These are phyloP conservation scores for Leccinum fallax DNA, from an alignment of 1,284 basidiomycete species.

Conservation along the genomic window DNA sequence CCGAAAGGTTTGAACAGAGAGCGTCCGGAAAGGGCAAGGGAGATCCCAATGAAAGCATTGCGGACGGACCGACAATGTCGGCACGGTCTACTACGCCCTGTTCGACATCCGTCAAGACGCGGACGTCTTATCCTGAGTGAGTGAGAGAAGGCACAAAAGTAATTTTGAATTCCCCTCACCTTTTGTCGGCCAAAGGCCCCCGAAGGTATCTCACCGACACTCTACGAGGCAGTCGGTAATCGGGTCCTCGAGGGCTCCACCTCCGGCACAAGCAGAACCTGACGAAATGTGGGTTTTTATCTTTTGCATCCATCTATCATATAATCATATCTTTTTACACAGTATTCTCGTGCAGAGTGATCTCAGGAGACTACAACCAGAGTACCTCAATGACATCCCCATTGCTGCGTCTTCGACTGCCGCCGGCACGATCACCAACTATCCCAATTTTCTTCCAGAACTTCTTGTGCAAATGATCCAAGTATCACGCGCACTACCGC, in stretches of 20 bases:
- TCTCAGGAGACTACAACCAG: conserved; percentile 68
- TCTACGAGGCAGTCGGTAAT: conserved; percentile 31
- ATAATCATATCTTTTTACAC: background rate
- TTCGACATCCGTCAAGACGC: conserved; percentile 20
- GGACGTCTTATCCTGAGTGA: conserved; percentile 7
- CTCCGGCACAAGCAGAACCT: conserved; percentile 45
- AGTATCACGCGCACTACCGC: background rate
- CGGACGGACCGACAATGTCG: background rate
- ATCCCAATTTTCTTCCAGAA: background rate
- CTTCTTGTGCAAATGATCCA: background rate
- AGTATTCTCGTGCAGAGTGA: conserved; percentile 82
- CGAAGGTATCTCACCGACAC: conserved; percentile 30
- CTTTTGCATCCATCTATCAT: background rate
- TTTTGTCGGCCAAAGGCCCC: conserved; percentile 13
- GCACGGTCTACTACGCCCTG: conserved; percentile 18
- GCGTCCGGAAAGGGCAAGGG: conserved; percentile 6
- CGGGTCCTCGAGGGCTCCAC: conserved; percentile 11
- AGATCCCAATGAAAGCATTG: background rate
- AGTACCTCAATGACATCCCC: conserved; percentile 93
- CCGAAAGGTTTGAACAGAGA: conserved; percentile 23
- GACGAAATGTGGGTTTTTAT: conserved; percentile 60
- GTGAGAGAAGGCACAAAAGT: conserved; percentile 16
- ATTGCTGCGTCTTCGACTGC: conserved; percentile 50
- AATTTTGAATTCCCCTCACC: background rate
- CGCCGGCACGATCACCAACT: background rate